Conservation (phyloP, 345 rosid genomes). For the Brassica incana region DNA sequence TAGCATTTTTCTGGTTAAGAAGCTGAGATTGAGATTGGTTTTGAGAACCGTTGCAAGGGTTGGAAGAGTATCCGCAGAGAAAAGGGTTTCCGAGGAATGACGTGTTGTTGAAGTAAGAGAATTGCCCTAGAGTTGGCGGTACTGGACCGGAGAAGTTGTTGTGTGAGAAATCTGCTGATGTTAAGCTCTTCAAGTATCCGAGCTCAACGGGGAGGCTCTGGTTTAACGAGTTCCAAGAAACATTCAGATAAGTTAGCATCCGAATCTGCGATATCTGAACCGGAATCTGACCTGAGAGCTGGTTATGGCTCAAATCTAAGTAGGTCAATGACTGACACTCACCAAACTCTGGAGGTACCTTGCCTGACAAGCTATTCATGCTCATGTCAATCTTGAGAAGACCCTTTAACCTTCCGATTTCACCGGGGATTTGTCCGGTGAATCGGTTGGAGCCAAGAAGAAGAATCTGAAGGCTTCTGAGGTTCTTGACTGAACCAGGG, state of each 20-base stretch:
- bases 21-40: conserved; percentile 37
- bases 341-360: conserved; percentile 66
- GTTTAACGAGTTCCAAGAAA: conserved; percentile 77
- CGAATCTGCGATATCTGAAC: conserved; percentile 52
- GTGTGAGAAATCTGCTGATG: conserved; percentile 82
- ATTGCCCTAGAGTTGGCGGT: conserved; percentile 70
- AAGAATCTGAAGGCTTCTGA: conserved; percentile 68
- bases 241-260: conserved; percentile 72
- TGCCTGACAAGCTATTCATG: conserved; percentile 71
- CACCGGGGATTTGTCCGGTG: conserved; percentile 66
- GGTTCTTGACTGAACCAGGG: conserved; percentile 66
- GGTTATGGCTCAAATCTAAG: conserved; percentile 69
- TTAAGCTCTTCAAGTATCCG: conserved; percentile 77
- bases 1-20: conserved; percentile 32
- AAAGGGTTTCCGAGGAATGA: conserved; percentile 81
- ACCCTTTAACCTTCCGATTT: conserved; percentile 57
- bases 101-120: conserved; percentile 73
- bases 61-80: conserved; percentile 74
- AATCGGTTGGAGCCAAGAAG: conserved; percentile 63
- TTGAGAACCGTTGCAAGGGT: conserved; percentile 56
- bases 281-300: conserved; percentile 63
- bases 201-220: conserved; percentile 60
- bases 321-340: conserved; percentile 51
- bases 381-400: conserved; percentile 66
- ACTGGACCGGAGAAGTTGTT: conserved; percentile 77